Percentiles rank a stretch among this genome's conserved stretches.
Evolutionary conservation across 2,329 filamentous ascomycete genomes (phyloP).

Genomic region (Ceratocystis eucalypticola): DNA sequence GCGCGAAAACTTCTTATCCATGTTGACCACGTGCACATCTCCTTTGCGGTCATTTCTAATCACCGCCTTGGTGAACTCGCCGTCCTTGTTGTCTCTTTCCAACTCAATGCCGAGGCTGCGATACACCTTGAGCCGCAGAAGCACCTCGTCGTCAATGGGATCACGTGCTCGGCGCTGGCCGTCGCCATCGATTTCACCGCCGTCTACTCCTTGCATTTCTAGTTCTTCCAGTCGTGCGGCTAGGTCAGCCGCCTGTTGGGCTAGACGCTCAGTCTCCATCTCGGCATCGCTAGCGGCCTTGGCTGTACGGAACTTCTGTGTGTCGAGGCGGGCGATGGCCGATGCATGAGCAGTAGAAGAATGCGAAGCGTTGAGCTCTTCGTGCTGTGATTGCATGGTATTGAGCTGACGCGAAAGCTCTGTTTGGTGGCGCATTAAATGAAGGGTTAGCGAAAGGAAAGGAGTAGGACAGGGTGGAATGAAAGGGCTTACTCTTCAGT

Average conservation of each 20-base stretch:
- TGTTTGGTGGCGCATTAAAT: constrained; percentile 19
- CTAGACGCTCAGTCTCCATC: constrained; percentile 86
- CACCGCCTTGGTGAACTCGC: constrained; percentile 74
- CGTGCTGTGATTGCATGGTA: constrained; percentile 61
- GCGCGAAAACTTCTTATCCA: constrained; percentile 81
- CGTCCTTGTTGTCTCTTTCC: constrained; percentile 56
- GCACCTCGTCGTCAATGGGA: constrained; percentile 48
- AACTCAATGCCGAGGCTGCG: constrained; percentile 82
- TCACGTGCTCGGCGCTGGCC: constrained; percentile 25
- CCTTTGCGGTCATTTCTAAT: constrained; percentile 76
- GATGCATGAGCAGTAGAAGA: constrained; percentile 68
- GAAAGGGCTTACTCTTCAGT: constrained; percentile 40
- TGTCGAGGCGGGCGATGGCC: constrained; percentile 76
- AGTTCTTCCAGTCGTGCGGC: constrained; percentile 64
- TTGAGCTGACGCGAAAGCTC: constrained; percentile 62
- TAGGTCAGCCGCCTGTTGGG: constrained; percentile 62
- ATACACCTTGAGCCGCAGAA: constrained; percentile 78
- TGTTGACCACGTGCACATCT: constrained; percentile 86
- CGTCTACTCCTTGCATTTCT: constrained; percentile 77
- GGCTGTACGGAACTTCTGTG: constrained; percentile 86
- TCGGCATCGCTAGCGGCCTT: constrained; percentile 81
- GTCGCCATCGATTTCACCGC: constrained; percentile 30
- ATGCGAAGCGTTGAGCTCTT: constrained; percentile 60
- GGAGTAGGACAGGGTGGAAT: constrained; percentile 21
- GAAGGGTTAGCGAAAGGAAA: background rate